Base-by-base conservation (phyloP, 2,329 filamentous ascomycete genomes). In the Diaporthe citri region DNA sequence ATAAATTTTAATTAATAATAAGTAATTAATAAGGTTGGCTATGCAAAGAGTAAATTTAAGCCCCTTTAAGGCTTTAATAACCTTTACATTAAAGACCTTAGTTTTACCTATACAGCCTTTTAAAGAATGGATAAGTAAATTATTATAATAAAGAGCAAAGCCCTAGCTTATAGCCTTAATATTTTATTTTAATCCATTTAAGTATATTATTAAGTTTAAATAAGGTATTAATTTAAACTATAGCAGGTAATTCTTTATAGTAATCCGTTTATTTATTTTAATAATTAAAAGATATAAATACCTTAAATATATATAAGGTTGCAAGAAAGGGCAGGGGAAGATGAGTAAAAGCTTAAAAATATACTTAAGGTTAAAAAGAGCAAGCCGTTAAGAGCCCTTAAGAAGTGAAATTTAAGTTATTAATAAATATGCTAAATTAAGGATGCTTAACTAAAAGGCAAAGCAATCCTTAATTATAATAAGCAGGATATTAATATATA, bases 201-300 rank as follows among this genome's bases (percentile, higher is more conserved):
- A 56, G 17, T 56, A 56, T 25, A 56, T 56, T 12, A 56, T 56
- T 56, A 56, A 56, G 8, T 56, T 56, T 22, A 56, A 56, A 13
- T 25, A 56, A 56, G n/a, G n/a, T n/a, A 56, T 31, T 56, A 56
- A 56, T 56, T 56, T 31, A 31, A 56, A n/a, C 52, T 56, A 56
- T 31, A 25, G 12, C 31, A 56, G 8, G 8, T 39, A 56, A 17
- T 56, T 22, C 2, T 56, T 17, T 31, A 25, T 25, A 56, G 15
- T 31, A 31, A 13, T 13, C 9, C 12, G 2, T 56, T 56, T 56
- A 56, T 56, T 56, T 10, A 31, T 3, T 31, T 10, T 4, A 22
- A 56, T 56, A 56, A 56, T 31, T 31, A 31, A 25, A 20, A 46
- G 7, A 39, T 39, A 46, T 46, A 46, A 46, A 22, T 46, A 22